phyloP scores from a whole-genome alignment of 148 eudicot genomes.

The Persicaria tinctoria region DNA sequence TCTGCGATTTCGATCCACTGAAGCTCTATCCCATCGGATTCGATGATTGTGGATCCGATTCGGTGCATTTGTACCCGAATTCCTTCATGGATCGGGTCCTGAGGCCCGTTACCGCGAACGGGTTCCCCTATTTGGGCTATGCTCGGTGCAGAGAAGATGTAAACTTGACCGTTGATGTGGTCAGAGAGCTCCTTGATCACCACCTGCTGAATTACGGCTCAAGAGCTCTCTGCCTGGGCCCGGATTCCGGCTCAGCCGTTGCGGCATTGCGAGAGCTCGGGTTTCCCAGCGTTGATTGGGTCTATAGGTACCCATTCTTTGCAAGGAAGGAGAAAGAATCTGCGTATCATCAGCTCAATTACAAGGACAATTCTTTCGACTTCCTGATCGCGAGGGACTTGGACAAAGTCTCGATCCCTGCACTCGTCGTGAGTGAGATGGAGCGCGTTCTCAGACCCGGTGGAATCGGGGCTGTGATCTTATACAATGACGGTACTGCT shows the following conservation, averaged over 20 bases:
- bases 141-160: conserved; percentile 26
- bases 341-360: conserved; percentile 47
- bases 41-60: conserved; percentile 32
- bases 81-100: conserved; percentile 27
- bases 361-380: conserved; percentile 42
- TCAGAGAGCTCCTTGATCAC: conserved; percentile 51
- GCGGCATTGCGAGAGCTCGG: conserved; percentile 45
- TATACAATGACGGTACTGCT: conserved; percentile 29
- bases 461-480: conserved; percentile 65
- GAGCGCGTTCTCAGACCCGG: conserved; percentile 78
- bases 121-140: conserved; percentile 22
- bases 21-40: conserved; percentile 23
- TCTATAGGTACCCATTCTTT: conserved; percentile 53
- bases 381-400: conserved; percentile 63
- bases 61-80: conserved; percentile 24
- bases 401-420: conserved; percentile 64
- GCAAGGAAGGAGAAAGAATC: conserved; percentile 44
- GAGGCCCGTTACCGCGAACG: conserved; percentile 26
- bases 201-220: conserved; percentile 43
- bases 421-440: conserved; percentile 63
- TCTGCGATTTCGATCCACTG: conserved; percentile 31
- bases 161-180: conserved; percentile 48
- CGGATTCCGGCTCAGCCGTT: conserved; percentile 41
- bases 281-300: conserved; percentile 38
- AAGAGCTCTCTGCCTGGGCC: conserved; percentile 64